These are phyloP conservation scores for Cenchrus purpureus DNA, from an alignment of 176 grass and related monocot genomes.

Conservation along the genomic window DNA sequence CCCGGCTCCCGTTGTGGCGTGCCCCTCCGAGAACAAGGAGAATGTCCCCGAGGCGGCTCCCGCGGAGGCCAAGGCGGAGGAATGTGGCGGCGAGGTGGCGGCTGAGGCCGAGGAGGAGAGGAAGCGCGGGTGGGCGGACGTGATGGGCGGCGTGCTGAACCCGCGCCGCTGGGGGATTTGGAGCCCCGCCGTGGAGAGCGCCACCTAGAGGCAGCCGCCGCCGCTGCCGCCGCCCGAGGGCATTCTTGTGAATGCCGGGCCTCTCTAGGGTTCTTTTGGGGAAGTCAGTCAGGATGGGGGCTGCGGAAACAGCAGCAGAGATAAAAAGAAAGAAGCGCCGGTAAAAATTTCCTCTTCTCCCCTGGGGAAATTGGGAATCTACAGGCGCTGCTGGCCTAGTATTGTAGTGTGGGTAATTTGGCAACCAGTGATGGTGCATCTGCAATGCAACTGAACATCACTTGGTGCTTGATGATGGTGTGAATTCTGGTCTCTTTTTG, in stretches of 20 bases:
- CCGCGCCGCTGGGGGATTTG: constrained; percentile 56
- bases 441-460: constrained; percentile 13
- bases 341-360: background rate
- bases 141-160: constrained; percentile 50
- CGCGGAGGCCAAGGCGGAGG: background rate
- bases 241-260: background rate
- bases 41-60: constrained; percentile 7
- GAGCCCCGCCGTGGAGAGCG: constrained; percentile 54
- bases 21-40: background rate
- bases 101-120: constrained; percentile 24
- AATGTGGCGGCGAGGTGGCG: background rate
- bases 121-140: constrained; percentile 55
- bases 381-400: background rate
- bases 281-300: too few species aligned
- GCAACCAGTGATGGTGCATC: background rate
- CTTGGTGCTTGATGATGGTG: background rate
- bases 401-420: background rate
- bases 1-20: background rate
- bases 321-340: background rate
- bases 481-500: background rate
- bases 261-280: background rate
- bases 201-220: constrained; percentile 28
- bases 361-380: background rate
- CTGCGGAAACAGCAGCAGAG: background rate
- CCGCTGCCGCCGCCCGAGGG: background rate